Conservation (phyloP, 148 eudicot species). For the Vaccinium macrocarpon region DNA sequence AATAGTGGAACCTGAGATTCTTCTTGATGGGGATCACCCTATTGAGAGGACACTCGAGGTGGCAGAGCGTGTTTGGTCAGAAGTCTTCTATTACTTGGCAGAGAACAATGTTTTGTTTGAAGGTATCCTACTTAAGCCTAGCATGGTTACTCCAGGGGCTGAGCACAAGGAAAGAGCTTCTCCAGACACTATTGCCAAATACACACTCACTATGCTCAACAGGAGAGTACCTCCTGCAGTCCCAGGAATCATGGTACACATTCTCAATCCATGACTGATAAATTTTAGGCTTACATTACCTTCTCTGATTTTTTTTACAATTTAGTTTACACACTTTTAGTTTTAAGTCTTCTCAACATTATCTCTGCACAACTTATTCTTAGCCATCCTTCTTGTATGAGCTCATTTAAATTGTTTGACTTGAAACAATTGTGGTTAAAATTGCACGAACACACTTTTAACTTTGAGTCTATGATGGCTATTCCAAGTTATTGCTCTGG, state of each 20-base stretch:
- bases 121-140: conserved; percentile 92
- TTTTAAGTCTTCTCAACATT: neutral
- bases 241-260: conserved; percentile 89
- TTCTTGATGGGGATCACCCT: conserved; percentile 95
- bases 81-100: conserved; percentile 88
- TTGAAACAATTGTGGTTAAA: neutral
- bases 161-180: conserved; percentile 87
- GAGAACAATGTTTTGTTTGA: conserved; percentile 81
- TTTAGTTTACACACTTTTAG: neutral
- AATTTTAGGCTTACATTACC: neutral
- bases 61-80: conserved; percentile 87
- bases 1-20: conserved; percentile 95
- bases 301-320: neutral
- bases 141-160: conserved; percentile 99
- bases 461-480: neutral
- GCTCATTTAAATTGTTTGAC: neutral
- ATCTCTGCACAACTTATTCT: neutral
- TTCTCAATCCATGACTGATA: conserved; percentile 9
- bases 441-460: neutral
- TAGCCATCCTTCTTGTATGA: neutral
- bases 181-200: conserved; percentile 79
- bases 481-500: neutral
- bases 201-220: conserved; percentile 77
- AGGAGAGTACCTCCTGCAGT: conserved; percentile 98
- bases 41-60: conserved; percentile 91